phyloP scores from a whole-genome alignment of 495 filamentous ascomycete species.

The Mytilinidion resinicola region DNA sequence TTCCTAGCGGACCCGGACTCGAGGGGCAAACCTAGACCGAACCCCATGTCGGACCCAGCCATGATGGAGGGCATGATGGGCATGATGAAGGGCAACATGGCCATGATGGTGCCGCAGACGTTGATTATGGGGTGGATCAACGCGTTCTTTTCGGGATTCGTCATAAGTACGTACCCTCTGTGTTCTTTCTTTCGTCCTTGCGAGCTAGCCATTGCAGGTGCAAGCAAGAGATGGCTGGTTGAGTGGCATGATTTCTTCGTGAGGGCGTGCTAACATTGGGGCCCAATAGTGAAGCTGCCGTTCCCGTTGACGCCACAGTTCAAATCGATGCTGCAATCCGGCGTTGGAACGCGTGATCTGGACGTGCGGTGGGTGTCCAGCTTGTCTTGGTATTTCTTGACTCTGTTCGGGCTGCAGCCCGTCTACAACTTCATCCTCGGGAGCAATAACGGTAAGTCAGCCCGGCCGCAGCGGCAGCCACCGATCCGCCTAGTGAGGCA shows the following conservation, averaged over 20 bases:
- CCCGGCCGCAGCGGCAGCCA: neutral
- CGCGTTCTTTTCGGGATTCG: slow-evolving; percentile 95
- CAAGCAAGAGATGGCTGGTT: too few species aligned
- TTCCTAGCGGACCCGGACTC: slow-evolving; percentile 85
- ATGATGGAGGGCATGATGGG: slow-evolving; percentile 99
- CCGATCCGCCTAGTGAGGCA: neutral
- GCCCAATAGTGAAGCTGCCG: slow-evolving; percentile 78
- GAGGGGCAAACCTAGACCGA: slow-evolving; percentile 78
- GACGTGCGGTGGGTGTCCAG: slow-evolving; percentile 98
- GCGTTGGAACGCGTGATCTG: slow-evolving; percentile 89
- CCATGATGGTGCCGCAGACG: slow-evolving; percentile 98
- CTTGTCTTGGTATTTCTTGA: slow-evolving; percentile 97
- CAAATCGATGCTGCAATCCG: slow-evolving; percentile 97
- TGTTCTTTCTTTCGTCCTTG: neutral
- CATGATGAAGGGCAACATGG: slow-evolving; percentile 99
- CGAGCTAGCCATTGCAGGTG: too few species aligned
- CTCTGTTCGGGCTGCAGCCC: slow-evolving; percentile 89
- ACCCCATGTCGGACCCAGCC: slow-evolving; percentile 94
- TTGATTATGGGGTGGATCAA: slow-evolving; percentile 99
- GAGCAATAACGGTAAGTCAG: slow-evolving; percentile 77
- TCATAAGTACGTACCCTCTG: slow-evolving; percentile 65
- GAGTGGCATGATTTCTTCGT: neutral
- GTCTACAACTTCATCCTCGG: slow-evolving; percentile 98
- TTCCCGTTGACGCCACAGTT: slow-evolving; percentile 97
- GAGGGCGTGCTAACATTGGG: slow-evolving; percentile 10